phyloP scores from a whole-genome alignment of 78 protist genomes.

The Chrysochromulina parva region DNA sequence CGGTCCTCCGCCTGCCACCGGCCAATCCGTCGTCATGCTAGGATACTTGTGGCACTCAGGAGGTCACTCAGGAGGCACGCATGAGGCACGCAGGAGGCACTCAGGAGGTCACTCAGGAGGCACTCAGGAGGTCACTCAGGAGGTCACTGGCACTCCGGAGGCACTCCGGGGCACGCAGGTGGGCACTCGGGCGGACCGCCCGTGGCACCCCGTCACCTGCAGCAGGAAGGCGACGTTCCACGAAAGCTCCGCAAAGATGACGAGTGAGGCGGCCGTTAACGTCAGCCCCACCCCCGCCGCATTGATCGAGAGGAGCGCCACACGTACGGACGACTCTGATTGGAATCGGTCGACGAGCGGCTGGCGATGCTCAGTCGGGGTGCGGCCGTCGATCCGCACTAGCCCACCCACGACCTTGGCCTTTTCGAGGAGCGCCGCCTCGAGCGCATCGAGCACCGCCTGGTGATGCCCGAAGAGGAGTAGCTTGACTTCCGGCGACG shows the following conservation, averaged over 20 bases:
- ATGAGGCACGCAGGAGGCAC: too few relatives aligned
- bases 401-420: conserved; percentile 1
- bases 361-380: conserved; percentile 58
- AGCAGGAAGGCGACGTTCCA: conserved; percentile 64
- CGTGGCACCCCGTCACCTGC: not conserved
- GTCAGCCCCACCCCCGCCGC: conserved; percentile 87
- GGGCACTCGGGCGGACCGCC: too few relatives aligned
- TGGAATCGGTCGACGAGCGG: conserved; percentile 71
- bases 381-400: conserved; percentile 83
- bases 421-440: not conserved
- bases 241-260: conserved; percentile 82
- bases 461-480: conserved; percentile 59
- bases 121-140: too few relatives aligned
- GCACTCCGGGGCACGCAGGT: too few relatives aligned
- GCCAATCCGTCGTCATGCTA: too few relatives aligned
- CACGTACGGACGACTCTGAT: conserved; percentile 36
- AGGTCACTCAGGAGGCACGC: too few relatives aligned
- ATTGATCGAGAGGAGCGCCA: conserved; percentile 79
- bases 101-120: too few relatives aligned
- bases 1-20: conserved; percentile 49
- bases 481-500: conserved; percentile 23
- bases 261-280: conserved; percentile 76
- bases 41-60: too few relatives aligned
- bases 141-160: too few relatives aligned
- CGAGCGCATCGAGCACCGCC: conserved; percentile 32